Evolutionary conservation across 306 rosid genomes (phyloP), one percentile per base, ranked within the genome.

Genomic region (Begonia masoniana): DNA sequence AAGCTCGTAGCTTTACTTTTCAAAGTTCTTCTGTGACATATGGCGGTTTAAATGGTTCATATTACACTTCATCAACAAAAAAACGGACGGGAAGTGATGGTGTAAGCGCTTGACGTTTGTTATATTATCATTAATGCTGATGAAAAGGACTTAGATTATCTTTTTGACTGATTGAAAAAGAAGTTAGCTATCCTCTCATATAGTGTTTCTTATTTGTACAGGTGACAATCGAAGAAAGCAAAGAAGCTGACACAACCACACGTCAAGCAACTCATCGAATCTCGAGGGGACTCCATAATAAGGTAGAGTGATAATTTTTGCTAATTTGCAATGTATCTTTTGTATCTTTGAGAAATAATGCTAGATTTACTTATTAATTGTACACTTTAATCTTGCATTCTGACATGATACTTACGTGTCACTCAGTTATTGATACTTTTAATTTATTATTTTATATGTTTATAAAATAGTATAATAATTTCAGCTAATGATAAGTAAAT

Each of bases 1-100:
- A 65, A 72, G 41, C 79, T 60, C 83, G 10, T 15, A 72, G 76
- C 68, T 81, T 72, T 71, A 61, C 77, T 48, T 81, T 83, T 64
- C 87, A 81, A 61, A 87, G 96, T 83, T 83, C 96, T 13, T 52
- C 72, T 19, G 80, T 83, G 54, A 46, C 79, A 51, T 83, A 69
- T 51, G 96, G 92, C 14, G 94, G 85, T 57, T 9, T 82, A 10
- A 63, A 71, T 59, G 94, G 94, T 47, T 54, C 73, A 13, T 79
- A 76, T 67, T 67, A 78, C 66, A 72, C 87, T 26, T 66, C 91
- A 3, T 81, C 96, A 13, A 67, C 54, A 66, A 67, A 80, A 46
- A 78, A 73, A 65, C 81, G 91, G 71, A 15, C 71, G 2, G 94
- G 96, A 47, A 83, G 82, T 76, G 94, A 87, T 64, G 91, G 96